These are phyloP conservation scores for Tricholoma furcatifolium DNA, from an alignment of 768 basidiomycete species.

Conservation along the genomic window DNA sequence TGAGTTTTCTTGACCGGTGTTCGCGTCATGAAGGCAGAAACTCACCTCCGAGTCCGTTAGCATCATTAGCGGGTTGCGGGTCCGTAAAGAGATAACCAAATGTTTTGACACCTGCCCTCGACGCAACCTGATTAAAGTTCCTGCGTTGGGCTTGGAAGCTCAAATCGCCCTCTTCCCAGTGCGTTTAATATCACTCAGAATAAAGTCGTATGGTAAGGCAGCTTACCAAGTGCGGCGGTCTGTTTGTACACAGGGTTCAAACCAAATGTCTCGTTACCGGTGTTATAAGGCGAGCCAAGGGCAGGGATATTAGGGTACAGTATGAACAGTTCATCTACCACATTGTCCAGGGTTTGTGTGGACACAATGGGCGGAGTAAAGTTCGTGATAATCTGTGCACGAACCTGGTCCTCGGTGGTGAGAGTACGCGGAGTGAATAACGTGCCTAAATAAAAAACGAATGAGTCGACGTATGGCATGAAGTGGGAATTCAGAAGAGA, in stretches of 20 bases:
- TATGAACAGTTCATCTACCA: conserved; percentile 25
- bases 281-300: conserved; percentile 42
- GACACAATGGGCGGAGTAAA: conserved; percentile 26
- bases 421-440: conserved; percentile 21
- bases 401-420: conserved; percentile 24
- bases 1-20: background rate
- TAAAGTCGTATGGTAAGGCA: background rate
- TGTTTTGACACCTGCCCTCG: conserved; percentile 27
- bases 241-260: conserved; percentile 38
- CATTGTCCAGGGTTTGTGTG: conserved; percentile 10
- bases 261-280: conserved; percentile 44
- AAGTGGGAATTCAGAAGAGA: background rate
- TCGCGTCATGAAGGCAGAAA: background rate
- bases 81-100: conserved; percentile 41
- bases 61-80: conserved; percentile 19
- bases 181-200: background rate
- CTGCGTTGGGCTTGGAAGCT: conserved; percentile 33
- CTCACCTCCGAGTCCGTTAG: conserved; percentile 13
- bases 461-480: background rate
- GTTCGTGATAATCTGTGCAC: conserved; percentile 18
- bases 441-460: conserved; percentile 26
- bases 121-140: conserved; percentile 32
- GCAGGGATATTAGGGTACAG: conserved; percentile 43
- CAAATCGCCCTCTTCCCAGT: conserved; percentile 29
- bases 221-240: conserved; percentile 28